Evolutionary conservation across 768 basidiomycete genomes (phyloP).

Genomic region (Boletus tomentosulus): DNA sequence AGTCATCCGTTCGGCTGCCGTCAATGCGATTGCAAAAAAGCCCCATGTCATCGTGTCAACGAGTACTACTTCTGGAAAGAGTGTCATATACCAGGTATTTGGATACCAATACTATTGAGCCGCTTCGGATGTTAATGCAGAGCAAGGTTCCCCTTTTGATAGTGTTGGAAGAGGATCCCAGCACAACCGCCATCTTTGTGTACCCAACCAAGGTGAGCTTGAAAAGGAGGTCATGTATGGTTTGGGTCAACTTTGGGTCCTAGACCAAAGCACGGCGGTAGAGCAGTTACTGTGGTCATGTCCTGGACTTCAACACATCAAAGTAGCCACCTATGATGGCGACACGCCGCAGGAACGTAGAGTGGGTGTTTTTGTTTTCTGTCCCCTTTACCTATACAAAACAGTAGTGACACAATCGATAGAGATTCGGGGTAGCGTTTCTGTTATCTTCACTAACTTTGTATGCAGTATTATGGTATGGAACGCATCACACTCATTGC

Average conservation of each 20-base stretch:
- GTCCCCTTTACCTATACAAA: background rate
- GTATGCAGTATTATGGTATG: conserved; percentile 35
- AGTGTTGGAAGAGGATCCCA: conserved; percentile 56
- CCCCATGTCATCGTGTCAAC: conserved; percentile 85
- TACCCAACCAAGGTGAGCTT: conserved; percentile 78
- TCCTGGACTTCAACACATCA: conserved; percentile 57
- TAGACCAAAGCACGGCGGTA: conserved; percentile 69
- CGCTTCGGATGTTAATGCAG: background rate
- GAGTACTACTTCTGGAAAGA: conserved; percentile 87
- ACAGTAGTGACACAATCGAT: background rate
- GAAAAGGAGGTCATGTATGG: background rate
- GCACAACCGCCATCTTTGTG: conserved; percentile 73
- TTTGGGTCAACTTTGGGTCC: background rate
- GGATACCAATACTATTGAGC: background rate
- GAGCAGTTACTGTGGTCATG: conserved; percentile 60
- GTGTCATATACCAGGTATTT: conserved; percentile 76
- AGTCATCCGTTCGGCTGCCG: conserved; percentile 62
- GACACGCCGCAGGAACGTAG: conserved; percentile 76
- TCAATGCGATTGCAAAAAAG: conserved; percentile 53
- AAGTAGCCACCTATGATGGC: conserved; percentile 80
- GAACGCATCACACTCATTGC: background rate
- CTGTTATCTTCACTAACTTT: conserved; percentile 87
- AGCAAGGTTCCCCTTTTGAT: conserved; percentile 65
- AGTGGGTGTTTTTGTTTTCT: conserved; percentile 38
- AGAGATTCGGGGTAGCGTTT: conserved; percentile 71